phyloP scores from a whole-genome alignment of 169 alveolate genomes.

The Sarcocystis neurona region DNA sequence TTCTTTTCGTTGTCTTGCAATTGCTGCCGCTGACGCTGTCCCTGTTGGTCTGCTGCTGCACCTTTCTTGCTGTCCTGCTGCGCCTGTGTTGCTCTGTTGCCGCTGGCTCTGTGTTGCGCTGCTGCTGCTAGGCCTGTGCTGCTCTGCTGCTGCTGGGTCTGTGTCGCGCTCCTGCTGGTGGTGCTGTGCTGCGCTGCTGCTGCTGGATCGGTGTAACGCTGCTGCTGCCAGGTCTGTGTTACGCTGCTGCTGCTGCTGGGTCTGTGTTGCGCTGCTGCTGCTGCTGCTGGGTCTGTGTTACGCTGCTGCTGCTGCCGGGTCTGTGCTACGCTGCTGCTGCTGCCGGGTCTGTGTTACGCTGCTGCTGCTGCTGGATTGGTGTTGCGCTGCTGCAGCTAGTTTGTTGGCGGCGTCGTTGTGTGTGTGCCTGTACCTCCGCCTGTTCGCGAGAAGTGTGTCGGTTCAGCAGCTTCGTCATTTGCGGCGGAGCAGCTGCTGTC shows the following conservation, averaged over 20 bases:
- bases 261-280: not conserved
- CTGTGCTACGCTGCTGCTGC: no score
- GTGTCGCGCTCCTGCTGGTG: not conserved
- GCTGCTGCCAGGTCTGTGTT: not conserved
- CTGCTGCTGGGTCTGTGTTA: no score
- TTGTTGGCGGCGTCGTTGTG: not conserved
- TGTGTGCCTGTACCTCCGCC: not conserved
- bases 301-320: no score
- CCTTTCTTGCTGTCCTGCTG: no score
- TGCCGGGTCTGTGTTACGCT: no score
- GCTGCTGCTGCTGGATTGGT: not conserved
- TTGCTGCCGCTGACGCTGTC: conserved; percentile 28
- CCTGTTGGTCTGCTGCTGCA: not conserved
- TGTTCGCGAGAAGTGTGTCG: not conserved
- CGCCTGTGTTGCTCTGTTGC: not conserved
- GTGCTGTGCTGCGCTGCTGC: not conserved
- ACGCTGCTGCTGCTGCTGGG: not conserved
- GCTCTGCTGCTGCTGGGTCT: conserved; percentile 2
- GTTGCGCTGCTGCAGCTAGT: conserved; percentile 9
- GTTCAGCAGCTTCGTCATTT: not conserved
- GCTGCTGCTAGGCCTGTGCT: not conserved
- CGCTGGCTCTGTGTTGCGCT: not conserved
- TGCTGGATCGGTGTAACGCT: not conserved
- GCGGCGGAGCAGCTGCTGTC: not conserved
- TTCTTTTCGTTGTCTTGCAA: not conserved